These are phyloP conservation scores for Corylus heterophylla DNA, from an alignment of 306 rosid genomes.

Conservation along the genomic window DNA sequence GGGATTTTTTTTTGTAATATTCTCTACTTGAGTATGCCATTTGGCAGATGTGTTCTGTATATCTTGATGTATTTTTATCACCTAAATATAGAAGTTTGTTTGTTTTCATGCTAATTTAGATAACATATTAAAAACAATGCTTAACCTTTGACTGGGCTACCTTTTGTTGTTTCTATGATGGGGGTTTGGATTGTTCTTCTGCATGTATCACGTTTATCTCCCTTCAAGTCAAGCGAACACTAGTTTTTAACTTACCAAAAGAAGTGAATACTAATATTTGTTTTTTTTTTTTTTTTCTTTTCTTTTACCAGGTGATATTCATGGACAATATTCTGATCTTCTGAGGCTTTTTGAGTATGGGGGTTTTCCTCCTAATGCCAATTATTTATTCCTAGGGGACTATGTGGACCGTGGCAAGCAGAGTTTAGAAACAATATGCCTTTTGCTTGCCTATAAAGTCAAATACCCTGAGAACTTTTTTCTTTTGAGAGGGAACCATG, in stretches of 20 bases:
- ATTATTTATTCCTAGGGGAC: no score
- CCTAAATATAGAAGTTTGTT: not conserved
- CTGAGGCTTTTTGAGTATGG: constrained; percentile 47
- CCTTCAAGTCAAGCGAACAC: not conserved
- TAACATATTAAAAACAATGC: not conserved
- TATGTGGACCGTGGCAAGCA: constrained; percentile 47
- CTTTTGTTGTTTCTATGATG: not conserved
- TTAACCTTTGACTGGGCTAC: not conserved
- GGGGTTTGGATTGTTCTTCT: not conserved
- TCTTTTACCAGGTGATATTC: constrained; percentile 42
- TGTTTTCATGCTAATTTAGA: not conserved
- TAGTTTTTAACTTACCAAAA: not conserved
- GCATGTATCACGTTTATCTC: not conserved
- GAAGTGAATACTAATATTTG: not conserved
- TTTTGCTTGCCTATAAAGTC: no score
- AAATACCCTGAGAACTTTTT: no score
- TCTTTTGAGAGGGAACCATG: no score
- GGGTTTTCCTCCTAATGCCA: constrained; percentile 45
- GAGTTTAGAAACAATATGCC: no score
- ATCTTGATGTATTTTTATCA: not conserved
- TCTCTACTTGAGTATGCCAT: constrained; percentile 2
- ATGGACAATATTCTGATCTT: constrained; percentile 47
- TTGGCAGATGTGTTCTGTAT: not conserved
- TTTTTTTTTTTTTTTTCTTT: not conserved
- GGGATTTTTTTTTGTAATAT: not conserved